Evolutionary conservation across 1,284 basidiomycete genomes (phyloP), one percentile per base, ranked within the genome.

Genomic region (Vanrija pseudolonga): DNA sequence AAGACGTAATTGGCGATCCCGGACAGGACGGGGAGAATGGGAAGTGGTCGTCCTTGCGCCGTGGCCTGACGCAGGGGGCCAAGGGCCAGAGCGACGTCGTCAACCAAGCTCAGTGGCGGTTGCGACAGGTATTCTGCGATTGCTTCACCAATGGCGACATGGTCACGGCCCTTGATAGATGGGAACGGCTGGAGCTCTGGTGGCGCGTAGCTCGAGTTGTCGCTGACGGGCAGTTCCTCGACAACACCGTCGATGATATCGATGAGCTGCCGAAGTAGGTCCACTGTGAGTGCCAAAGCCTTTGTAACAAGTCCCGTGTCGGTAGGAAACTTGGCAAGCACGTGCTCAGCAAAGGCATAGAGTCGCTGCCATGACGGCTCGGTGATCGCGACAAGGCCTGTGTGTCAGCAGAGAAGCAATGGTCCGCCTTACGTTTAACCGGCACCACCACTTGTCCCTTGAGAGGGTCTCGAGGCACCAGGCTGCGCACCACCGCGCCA

Each of bases 61-160:
- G 57, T 60, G 2, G 59, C 58, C 41, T 63, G 62, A 2, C 61
- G 58, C 14, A 69, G 44, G 0, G 63, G 63, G 0, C 57, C 60
- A 22, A 61, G 36, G 1, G 48, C 47, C 6, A 57, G 52, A 0
- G 53, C 49, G 5, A 63, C 19, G 26, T 52, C 47, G 6, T 23
- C 43, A 3, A 55, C 50, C 9, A 20, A 23, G 3, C 37, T 38
- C 23, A 62, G 36, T 1, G 54, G 23, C 15, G 56, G 45, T 15
- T 36, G 19, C 3, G 60, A 47, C 17, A 61, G 51, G 47, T 58
- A 61, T 1, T 24, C 39, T 6, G 49, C 38, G 5, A 61, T 23
- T 6, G 32, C 26, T 3, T 19, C 19, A 0, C 47, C 53, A 9
- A 40, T 2, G 22, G 15, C 4, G 40, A 44, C 11, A 46, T 40